Evolutionary conservation across 73 alveolate genomes (phyloP), one percentile per base, ranked within the genome.

Genomic region (Stentor roeselii): DNA sequence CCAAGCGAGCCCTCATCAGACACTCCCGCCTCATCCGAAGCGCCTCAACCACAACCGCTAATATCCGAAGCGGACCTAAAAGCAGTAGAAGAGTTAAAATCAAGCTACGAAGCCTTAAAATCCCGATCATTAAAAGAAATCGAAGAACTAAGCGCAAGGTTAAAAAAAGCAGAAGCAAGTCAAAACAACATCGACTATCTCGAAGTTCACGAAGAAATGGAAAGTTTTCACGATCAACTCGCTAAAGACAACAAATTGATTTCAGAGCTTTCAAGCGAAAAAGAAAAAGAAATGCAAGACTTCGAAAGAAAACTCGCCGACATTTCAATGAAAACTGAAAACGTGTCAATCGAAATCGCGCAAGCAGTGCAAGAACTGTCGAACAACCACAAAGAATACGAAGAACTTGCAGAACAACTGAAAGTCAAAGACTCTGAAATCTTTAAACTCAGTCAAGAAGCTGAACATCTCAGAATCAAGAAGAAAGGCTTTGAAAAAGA

Each of bases 71-170:
- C 36, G 36, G 86, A 83, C 36, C 36, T 27, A 36, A 3, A 36
- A n/a, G 60, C 78, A 3, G 60, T 36, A 2, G 87, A 83, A 75
- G 87, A 83, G 75, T 42, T 83, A 42, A 67, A 67, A 34, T 14
- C 21, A 34, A 67, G 34, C 15, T 67, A 67, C 34, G 86, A 83
- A 75, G 36, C 61, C 1, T 36, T 74, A 88, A 59, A 58, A 39
- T 37, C 27, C 32, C 32, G 39, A 30, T 75, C 61, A 14, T 35
- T 39, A 14, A 74, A 83, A 75, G 58, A 75, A n/a, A 83, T 83
- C 60, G 87, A 60, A 42, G 42, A 30, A 30, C 4, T 75, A 37
- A 36, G 60, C 36, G 34, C 31, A 37, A 32, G 31, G 34, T 31
- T 83, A n/a, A 37, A 60, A 11, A 36, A 35, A 41, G 86, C 60